Evolutionary conservation across 768 basidiomycete genomes (phyloP).

Genomic region (Xanthoconium stramineum): DNA sequence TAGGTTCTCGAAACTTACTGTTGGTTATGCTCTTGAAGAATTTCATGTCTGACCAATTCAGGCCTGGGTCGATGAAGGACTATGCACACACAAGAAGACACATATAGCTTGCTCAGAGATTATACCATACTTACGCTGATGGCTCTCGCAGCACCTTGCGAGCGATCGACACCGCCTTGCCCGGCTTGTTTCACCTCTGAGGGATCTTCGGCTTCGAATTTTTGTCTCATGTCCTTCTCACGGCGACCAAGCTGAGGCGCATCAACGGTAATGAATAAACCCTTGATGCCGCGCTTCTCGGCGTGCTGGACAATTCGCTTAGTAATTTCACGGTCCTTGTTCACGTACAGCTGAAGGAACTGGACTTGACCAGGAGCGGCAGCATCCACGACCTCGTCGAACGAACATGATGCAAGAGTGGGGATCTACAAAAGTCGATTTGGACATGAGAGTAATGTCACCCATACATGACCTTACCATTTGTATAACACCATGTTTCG

Average conservation of each 20-base stretch:
- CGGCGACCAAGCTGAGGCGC: conserved; percentile 93
- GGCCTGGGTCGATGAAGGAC: conserved; percentile 92
- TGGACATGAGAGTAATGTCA: not conserved
- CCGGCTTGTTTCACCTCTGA: conserved; percentile 43
- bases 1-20: conserved; percentile 35
- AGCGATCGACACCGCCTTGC: conserved; percentile 61
- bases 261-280: conserved; percentile 95
- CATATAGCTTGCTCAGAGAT: not conserved
- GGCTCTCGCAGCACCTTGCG: conserved; percentile 90
- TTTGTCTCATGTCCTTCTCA: conserved; percentile 97
- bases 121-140: conserved; percentile 63
- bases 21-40: conserved; percentile 79
- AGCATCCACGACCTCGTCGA: conserved; percentile 92
- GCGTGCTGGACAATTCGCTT: conserved; percentile 87
- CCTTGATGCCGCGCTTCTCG: conserved; percentile 87
- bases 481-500: conserved; percentile 70
- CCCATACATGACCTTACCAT: conserved; percentile 43
- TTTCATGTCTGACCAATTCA: conserved; percentile 67
- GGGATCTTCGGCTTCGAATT: conserved; percentile 74
- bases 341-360: conserved; percentile 89
- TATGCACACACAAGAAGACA: conserved; percentile 26
- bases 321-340: conserved; percentile 83
- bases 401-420: conserved; percentile 91
- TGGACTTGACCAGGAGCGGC: conserved; percentile 76
- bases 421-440: conserved; percentile 62